Evolutionary conservation across 345 rosid genomes (phyloP).

Genomic region (Orychophragmus violaceus): DNA sequence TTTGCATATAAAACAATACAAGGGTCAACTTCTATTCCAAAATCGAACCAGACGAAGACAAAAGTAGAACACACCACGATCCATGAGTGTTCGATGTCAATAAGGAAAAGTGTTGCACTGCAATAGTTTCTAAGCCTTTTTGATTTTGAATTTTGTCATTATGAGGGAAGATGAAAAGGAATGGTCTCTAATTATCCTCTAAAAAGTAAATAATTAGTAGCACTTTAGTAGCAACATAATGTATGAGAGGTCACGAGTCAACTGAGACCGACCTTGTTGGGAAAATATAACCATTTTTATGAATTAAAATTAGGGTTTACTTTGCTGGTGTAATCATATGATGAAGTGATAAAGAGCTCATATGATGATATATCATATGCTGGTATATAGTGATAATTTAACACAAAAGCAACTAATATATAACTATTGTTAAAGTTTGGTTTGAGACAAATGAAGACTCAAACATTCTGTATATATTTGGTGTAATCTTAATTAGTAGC

Average conservation of each 20-base stretch:
- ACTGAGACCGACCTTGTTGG: constrained; percentile 14
- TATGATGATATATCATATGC: constrained; percentile 4
- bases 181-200: constrained; percentile 20
- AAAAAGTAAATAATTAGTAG: neutral
- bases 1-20: constrained; percentile 19
- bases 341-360: neutral
- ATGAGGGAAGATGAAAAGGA: constrained; percentile 17
- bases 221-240: constrained; percentile 15
- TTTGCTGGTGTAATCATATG: constrained; percentile 2
- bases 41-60: constrained; percentile 27
- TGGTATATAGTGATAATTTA: neutral
- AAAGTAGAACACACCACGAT: constrained; percentile 14
- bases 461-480: neutral
- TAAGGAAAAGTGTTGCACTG: constrained; percentile 12
- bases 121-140: constrained; percentile 11
- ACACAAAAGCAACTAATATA: neutral
- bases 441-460: neutral
- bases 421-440: neutral
- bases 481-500: neutral
- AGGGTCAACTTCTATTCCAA: constrained; percentile 31
- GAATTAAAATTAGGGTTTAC: neutral
- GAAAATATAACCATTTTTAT: neutral
- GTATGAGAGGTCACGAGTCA: constrained; percentile 17
- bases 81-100: constrained; percentile 17
- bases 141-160: constrained; percentile 13